These are phyloP conservation scores for Pyricularia pennisetigena DNA, from an alignment of 2,329 filamentous ascomycete genomes.

Conservation along the genomic window DNA sequence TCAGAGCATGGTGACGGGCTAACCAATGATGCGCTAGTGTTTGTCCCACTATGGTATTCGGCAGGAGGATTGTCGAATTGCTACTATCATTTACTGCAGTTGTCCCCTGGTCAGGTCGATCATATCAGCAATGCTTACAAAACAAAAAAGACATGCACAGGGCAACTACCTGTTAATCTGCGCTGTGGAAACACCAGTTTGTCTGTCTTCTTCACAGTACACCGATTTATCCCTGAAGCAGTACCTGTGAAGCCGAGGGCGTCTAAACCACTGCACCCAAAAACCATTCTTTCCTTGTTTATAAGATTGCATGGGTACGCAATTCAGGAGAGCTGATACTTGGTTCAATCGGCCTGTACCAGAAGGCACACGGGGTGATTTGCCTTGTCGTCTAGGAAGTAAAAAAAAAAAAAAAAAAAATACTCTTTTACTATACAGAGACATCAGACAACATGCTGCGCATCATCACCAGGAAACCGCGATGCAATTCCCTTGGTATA, in stretches of 20 bases:
- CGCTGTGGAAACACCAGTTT: not conserved
- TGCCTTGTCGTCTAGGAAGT: not conserved
- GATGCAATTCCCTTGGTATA: too few relatives aligned
- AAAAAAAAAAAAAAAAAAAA: too few relatives aligned
- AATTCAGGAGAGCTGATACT: not conserved
- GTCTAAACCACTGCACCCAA: not conserved
- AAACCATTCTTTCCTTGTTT: not conserved
- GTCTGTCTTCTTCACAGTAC: not conserved
- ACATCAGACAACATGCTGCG: not conserved
- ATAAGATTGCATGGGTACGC: not conserved
- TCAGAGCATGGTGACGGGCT: not conserved
- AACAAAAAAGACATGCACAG: not conserved
- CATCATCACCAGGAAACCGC: too few relatives aligned
- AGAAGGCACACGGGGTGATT: not conserved
- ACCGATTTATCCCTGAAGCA: not conserved
- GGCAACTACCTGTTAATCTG: not conserved
- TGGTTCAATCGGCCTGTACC: not conserved
- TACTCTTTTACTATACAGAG: not conserved
- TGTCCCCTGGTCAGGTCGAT: not conserved
- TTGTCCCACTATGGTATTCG: not conserved
- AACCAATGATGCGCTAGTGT: not conserved
- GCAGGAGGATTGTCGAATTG: not conserved
- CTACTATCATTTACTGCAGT: not conserved
- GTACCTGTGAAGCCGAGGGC: not conserved
- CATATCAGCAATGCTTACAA: not conserved